Percentiles rank a stretch among this genome's conserved stretches.
These are phyloP conservation scores for Anaeramoeba flamelloides DNA, from an alignment of 78 protist species.

Conservation along the genomic window DNA sequence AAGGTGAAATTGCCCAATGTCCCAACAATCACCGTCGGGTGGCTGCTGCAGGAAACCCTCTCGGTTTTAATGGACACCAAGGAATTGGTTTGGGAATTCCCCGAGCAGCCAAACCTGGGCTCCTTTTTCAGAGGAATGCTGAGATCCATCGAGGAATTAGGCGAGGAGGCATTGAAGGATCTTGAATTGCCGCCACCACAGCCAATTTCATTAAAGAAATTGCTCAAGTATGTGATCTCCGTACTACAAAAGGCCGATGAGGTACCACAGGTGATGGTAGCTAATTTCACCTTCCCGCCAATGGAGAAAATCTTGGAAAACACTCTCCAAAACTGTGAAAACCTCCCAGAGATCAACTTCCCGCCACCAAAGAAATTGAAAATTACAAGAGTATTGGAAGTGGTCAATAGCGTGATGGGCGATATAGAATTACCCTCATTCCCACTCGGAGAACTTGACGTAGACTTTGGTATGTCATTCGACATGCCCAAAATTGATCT, in stretches of 20 bases:
- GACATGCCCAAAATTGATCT: too few species aligned
- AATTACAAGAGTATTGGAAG: too few species aligned
- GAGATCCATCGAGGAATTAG: not conserved
- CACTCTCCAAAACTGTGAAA: too few species aligned
- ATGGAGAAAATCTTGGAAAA: not conserved
- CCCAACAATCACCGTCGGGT: not conserved
- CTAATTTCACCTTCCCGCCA: not conserved
- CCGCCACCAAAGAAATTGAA: too few species aligned
- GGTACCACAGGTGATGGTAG: not conserved
- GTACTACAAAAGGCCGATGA: not conserved
- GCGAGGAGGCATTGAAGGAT: not conserved
- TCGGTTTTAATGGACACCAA: not conserved
- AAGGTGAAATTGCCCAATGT: not conserved
- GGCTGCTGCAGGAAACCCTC: not conserved
- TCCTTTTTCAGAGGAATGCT: not conserved
- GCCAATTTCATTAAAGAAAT: too few species aligned
- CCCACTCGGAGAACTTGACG: too few species aligned
- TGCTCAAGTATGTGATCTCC: not conserved
- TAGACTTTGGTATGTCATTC: too few species aligned
- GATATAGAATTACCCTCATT: too few species aligned
- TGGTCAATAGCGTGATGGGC: too few species aligned
- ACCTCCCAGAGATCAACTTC: too few species aligned
- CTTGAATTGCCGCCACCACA: not conserved
- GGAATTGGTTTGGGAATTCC: not conserved
- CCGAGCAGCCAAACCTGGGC: not conserved